Conservation (phyloP, 108 stramenopile species). For the Discostella stelligeroides region DNA sequence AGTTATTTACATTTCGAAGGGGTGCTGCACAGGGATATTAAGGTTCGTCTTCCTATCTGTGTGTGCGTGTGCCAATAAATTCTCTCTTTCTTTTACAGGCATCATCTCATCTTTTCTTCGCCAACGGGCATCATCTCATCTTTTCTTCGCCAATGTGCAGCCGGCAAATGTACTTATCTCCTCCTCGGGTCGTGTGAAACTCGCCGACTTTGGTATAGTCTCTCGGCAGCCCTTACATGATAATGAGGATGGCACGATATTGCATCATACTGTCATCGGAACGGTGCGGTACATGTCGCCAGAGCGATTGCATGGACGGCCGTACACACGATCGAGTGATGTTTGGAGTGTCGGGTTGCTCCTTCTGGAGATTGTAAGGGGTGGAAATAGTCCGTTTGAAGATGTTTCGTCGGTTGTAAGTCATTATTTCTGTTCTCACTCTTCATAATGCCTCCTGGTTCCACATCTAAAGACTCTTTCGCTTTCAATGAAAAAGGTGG, state of each 20-base stretch:
- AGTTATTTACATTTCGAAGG: conserved; percentile 82
- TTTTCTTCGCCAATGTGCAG: conserved; percentile 8
- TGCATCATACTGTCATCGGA: conserved; percentile 84
- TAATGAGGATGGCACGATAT: conserved; percentile 36
- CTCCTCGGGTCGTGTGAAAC: conserved; percentile 76
- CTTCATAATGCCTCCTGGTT: background rate
- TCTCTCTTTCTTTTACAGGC: background rate
- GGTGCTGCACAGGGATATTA: conserved; percentile 90
- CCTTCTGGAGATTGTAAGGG: conserved; percentile 69
- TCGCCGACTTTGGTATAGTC: conserved; percentile 93
- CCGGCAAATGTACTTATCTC: conserved; percentile 87
- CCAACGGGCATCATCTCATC: too few relatives aligned
- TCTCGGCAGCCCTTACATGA: conserved; percentile 20
- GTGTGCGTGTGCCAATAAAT: background rate
- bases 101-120: background rate
- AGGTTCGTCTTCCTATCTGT: conserved; percentile 27
- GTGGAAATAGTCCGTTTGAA: conserved; percentile 57
- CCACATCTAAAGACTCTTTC: background rate
- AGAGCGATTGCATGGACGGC: conserved; percentile 76
- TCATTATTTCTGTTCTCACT: background rate
- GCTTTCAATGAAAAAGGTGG: conserved; percentile 12
- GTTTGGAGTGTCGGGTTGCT: conserved; percentile 92
- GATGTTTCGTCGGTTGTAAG: conserved; percentile 57
- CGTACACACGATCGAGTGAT: conserved; percentile 80
- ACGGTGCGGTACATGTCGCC: conserved; percentile 91